Evolutionary conservation across 2,329 filamentous ascomycete species (phyloP).

Genomic region (Emmonsiellopsis sp.): DNA sequence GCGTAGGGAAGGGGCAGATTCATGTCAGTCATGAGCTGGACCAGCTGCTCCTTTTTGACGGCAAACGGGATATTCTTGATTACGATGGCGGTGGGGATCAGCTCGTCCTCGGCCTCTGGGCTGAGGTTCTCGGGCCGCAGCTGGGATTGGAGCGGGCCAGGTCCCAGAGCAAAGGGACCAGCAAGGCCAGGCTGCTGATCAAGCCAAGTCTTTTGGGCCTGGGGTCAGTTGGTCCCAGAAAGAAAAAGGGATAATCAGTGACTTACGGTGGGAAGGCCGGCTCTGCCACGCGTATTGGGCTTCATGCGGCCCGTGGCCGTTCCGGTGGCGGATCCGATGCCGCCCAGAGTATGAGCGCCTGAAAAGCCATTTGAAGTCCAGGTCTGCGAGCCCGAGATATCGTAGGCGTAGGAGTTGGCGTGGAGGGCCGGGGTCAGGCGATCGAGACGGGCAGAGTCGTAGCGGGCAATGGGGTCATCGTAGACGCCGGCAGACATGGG

Average conservation of each 20-base stretch:
- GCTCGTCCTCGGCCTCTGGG: slow-evolving; percentile 57
- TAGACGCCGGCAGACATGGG: slow-evolving; percentile 62
- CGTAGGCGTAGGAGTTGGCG: slow-evolving; percentile 56
- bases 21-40: slow-evolving; percentile 88
- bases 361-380: slow-evolving; percentile 73
- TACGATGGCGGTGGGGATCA: slow-evolving; percentile 96
- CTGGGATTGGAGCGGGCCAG: slow-evolving; percentile 31
- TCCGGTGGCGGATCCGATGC: slow-evolving; percentile 47
- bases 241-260: slow-evolving; percentile 1
- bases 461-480: slow-evolving; percentile 54
- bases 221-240: slow-evolving; percentile 5
- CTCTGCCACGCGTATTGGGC: slow-evolving; percentile 45
- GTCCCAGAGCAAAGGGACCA: slow-evolving; percentile 38
- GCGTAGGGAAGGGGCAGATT: slow-evolving; percentile 91
- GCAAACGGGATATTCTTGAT: slow-evolving; percentile 99
- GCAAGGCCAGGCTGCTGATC: slow-evolving; percentile 46
- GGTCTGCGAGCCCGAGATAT: slow-evolving; percentile 59
- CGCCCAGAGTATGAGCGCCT: slow-evolving; percentile 56
- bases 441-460: slow-evolving; percentile 47
- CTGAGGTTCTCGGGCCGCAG: slow-evolving; percentile 34
- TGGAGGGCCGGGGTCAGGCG: slow-evolving; percentile 51
- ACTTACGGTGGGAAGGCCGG: slow-evolving; percentile 66
- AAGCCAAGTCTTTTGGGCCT: slow-evolving; percentile 49
- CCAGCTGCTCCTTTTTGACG: slow-evolving; percentile 91
- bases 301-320: slow-evolving; percentile 49